Conservation (phyloP, 148 eudicot genomes). For the Camellia japonica region DNA sequence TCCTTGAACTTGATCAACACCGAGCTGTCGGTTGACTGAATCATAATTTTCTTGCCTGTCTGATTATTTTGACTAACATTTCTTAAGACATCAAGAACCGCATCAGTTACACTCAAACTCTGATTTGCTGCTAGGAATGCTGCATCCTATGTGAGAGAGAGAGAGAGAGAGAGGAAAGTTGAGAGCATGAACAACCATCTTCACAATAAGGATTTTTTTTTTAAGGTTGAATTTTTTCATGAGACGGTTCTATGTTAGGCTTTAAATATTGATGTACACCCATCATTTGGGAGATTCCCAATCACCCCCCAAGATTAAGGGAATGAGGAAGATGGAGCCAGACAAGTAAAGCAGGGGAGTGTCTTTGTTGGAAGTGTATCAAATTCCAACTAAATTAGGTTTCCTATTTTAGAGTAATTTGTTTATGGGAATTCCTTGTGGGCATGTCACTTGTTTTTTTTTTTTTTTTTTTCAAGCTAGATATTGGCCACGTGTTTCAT, state of each 20-base stretch:
- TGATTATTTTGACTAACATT: slow-evolving; percentile 45
- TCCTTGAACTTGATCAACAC: slow-evolving; percentile 62
- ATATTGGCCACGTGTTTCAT: too few relatives aligned
- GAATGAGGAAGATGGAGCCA: neutral
- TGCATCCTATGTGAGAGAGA: slow-evolving; percentile 53
- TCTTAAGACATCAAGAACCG: slow-evolving; percentile 51
- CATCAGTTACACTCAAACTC: slow-evolving; percentile 55
- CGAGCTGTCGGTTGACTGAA: slow-evolving; percentile 65
- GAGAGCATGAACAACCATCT: neutral
- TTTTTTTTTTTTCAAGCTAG: too few relatives aligned
- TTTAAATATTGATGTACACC: neutral
- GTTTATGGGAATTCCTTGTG: neutral
- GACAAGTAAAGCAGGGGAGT: too few relatives aligned
- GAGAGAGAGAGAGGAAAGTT: neutral
- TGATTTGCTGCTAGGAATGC: slow-evolving; percentile 66
- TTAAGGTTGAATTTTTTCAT: neutral
- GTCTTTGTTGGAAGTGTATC: too few relatives aligned
- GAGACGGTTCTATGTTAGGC: neutral
- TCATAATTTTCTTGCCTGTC: slow-evolving; percentile 53
- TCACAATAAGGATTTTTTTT: too few relatives aligned
- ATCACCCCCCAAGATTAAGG: neutral
- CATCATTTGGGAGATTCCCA: slow-evolving; percentile 1
- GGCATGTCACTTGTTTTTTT: neutral
- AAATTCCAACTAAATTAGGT: too few relatives aligned
- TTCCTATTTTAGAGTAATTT: neutral